Percentiles rank a stretch among this genome's conserved stretches.
phyloP scores from a whole-genome alignment of 129 eudicot species.

The carrot (Daucus carota) region DH1_v3.0 NC_030388.2:23779501-23780000 shows the following conservation, averaged over 20 bases:
- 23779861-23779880: neutral
- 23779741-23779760: conserved; percentile 5
- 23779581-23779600: no score
- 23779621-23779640: no score
- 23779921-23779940: neutral
- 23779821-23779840: neutral
- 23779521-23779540: no score
- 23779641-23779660: no score
- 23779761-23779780: conserved; percentile 17
- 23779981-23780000: neutral
- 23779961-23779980: neutral
- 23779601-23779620: no score
- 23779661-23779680: neutral
- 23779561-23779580: no score
- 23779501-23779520: no score
- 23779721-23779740: neutral
- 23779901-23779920: neutral
- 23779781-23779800: conserved; percentile 1
- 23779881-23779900: conserved; percentile 1
- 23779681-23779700: neutral
- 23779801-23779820: conserved; percentile 16
- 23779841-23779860: conserved; percentile 5
- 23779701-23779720: neutral
- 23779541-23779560: no score
- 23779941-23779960: neutral